These are phyloP conservation scores for Orychophragmus violaceus DNA, from an alignment of 345 rosid species.

Conservation along the genomic window DNA sequence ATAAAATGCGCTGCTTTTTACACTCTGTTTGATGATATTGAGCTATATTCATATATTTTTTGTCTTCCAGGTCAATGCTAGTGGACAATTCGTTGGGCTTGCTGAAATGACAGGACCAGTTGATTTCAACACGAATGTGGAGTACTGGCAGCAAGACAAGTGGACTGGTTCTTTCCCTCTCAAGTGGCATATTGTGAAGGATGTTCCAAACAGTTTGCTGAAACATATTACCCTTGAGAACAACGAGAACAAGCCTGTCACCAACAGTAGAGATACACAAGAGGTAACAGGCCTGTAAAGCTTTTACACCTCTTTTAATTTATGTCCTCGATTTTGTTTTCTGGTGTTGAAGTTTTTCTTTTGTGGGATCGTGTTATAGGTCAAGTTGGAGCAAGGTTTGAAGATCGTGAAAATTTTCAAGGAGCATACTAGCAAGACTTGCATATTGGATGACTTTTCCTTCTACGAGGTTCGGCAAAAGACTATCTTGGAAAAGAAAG, in stretches of 20 bases:
- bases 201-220: conserved; percentile 87
- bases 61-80: conserved; percentile 68
- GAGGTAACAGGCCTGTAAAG: conserved; percentile 46
- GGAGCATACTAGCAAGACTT: conserved; percentile 64
- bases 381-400: conserved; percentile 67
- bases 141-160: conserved; percentile 96
- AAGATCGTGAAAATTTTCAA: conserved; percentile 80
- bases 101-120: conserved; percentile 91
- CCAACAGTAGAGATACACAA: conserved; percentile 93
- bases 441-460: conserved; percentile 83
- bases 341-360: conserved; percentile 2
- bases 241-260: conserved; percentile 95
- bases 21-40: not conserved
- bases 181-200: conserved; percentile 92
- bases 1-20: not conserved
- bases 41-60: not conserved
- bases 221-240: conserved; percentile 86
- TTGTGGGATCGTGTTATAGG: conserved; percentile 32
- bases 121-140: conserved; percentile 71
- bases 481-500: conserved; percentile 77
- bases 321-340: not conserved
- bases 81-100: conserved; percentile 94
- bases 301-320: not conserved
- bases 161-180: conserved; percentile 96
- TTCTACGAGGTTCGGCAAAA: conserved; percentile 77